phyloP scores from a whole-genome alignment of 176 grass and related monocot genomes.

The Bonia amplexicaulis region DNA sequence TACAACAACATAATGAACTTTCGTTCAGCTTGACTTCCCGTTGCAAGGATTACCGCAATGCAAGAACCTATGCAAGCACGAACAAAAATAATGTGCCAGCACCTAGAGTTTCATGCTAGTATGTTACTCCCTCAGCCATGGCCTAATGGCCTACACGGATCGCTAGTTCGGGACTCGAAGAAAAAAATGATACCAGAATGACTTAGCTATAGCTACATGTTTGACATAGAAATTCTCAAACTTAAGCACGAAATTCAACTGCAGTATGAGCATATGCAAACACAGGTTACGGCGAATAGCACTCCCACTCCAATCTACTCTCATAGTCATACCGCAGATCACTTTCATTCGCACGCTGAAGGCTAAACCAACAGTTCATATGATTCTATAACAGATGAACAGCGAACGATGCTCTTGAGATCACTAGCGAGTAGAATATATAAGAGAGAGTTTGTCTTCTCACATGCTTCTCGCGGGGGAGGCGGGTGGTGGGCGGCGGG shows the following conservation, averaged over 20 bases:
- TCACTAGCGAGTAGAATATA: not conserved
- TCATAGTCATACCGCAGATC: not conserved
- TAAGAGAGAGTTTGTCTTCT: not conserved
- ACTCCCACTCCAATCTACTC: not conserved
- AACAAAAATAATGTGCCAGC: not conserved
- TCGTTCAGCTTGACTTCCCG: not conserved
- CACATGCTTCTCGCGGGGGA: conserved; percentile 91
- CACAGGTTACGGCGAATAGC: not conserved
- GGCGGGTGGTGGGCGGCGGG: conserved; percentile 44
- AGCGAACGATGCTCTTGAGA: not conserved
- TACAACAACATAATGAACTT: not conserved
- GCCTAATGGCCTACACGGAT: not conserved
- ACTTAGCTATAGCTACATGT: not conserved
- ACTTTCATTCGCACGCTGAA: not conserved
- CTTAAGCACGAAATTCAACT: not conserved
- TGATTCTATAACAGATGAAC: not conserved
- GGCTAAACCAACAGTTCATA: not conserved
- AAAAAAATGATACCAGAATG: not conserved
- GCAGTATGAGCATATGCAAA: not conserved
- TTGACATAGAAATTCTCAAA: not conserved
- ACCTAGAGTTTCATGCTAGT: not conserved
- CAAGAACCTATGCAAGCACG: not conserved
- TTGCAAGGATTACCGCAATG: not conserved
- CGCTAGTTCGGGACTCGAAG: not conserved
- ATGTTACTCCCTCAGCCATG: not conserved